Base-by-base conservation (phyloP, 371 early-diverging fungal species). In the Mucor indicus region DNA sequence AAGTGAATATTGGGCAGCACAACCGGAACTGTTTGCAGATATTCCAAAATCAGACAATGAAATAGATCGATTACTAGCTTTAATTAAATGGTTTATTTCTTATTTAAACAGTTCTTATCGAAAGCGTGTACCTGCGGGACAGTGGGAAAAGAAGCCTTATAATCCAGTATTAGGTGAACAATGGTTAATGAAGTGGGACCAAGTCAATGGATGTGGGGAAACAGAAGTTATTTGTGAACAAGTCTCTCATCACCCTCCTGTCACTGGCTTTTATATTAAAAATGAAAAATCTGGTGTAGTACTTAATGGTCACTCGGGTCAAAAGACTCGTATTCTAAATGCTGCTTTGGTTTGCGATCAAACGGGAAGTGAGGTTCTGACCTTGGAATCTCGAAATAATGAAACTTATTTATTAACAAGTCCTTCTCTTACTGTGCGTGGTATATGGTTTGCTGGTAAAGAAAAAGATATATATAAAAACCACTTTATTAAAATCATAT, bases 91-190 rank as follows among this genome's bases (percentile, higher is more conserved):
- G 89, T 90, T 83, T 55, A 80, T 89, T 42, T 86, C 88, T 7
- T 85, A 84, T 23, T 71, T 88, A 15, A 87, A 86, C 54, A 88
- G 88, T 12, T 81, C 88, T 6, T 83, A 77, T 47, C 52, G 57
- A 11, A 53, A 68, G 31, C 62, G 75, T 45, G 70, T 74, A 1
- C 75, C 75, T 29, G 63, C 69, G 30, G 75, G 70, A 1, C 66
- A 74, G 50, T 69, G 70, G 70, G 91, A 90, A 48, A 90, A 89
- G 73, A 90, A 90, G 58, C 91, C 91, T 4, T 89, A 80, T 52
- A 90, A 90, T 42, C 91, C 91, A 22, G 81, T 90, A 10, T 70
- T 90, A 12, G 91, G 91, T 31, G 91, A 90, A 51, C 88, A 88
- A 59, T 89, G 77, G 61, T 62, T 81, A 46, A 84, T 81, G 45